Evolutionary conservation across 2,329 filamentous ascomycete species (phyloP).

Genomic region (Fusarium mangiferae): DNA sequence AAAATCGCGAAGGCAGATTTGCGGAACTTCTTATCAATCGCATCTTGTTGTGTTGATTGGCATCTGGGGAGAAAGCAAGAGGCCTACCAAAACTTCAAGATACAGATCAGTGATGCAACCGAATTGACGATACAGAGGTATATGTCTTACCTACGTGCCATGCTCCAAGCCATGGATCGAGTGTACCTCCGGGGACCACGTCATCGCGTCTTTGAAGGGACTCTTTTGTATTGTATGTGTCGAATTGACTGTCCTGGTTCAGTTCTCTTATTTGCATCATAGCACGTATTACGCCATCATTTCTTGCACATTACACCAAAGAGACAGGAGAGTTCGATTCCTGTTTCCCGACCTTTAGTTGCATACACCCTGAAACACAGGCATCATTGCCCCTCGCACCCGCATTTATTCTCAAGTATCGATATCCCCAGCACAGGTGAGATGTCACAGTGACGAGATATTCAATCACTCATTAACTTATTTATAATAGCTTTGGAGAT

Average conservation of each 20-base stretch:
- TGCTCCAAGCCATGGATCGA: neutral
- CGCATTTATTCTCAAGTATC: neutral
- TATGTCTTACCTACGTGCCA: neutral
- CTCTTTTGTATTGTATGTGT: neutral
- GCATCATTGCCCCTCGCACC: neutral
- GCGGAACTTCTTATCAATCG: fast-evolving
- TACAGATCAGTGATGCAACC: neutral
- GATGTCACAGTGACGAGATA: fast-evolving
- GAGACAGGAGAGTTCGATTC: neutral
- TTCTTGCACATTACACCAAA: neutral
- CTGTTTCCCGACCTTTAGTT: neutral
- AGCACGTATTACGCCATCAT: neutral
- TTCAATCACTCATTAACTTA: fast-evolving
- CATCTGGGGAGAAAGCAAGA: neutral
- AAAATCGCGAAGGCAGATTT: neutral
- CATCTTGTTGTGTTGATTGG: neutral
- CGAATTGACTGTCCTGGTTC: fast-evolving
- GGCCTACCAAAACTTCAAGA: neutral
- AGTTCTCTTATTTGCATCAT: neutral
- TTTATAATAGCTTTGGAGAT: fast-evolving
- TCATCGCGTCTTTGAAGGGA: neutral
- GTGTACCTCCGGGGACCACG: neutral
- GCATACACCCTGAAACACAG: neutral
- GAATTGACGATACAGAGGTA: neutral
- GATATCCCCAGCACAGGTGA: neutral